Evolutionary conservation across 306 rosid species (phyloP), one percentile per base, ranked within the genome.

Genomic region (Lotus japonicus): DNA sequence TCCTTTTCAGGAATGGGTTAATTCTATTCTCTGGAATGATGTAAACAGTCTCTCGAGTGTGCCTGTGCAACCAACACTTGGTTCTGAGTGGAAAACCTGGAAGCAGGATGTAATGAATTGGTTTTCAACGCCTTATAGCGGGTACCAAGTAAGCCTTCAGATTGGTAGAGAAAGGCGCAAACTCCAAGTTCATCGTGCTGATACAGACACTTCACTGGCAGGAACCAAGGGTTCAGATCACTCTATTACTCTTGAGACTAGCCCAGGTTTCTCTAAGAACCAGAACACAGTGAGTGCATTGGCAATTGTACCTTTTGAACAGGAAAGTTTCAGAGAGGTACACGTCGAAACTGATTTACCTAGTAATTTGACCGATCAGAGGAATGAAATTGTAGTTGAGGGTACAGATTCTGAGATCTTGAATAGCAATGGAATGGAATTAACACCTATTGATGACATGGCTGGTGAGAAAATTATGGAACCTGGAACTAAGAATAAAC

Each of bases 121-220:
- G 91, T 92, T 86, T 86, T 83, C 87, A 10, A 68, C 66, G n/a
- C 75, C 77, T 77, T 81, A 87, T 71, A 66, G 71, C 54, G 65
- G 75, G n/a, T 65, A 76, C 82, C 79, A 75, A 77, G 58, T 78
- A 64, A 79, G 80, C 80, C 81, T 77, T 68, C 92, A 85, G 72
- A 68, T 69, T 53, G 69, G 84, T 74, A 65, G 84, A 68, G 87
- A 81, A 80, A 82, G 92, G 79, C 89, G 91, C 11, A 92, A 89
- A 83, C 96, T 92, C 52, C 86, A 87, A 78, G 82, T 92, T 78
- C 96, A 91, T 45, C 96, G 98, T 45, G 85, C 95, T 5, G 87
- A 85, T 39, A 51, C 84, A 52, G 86, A 86, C 70, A 65, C 83
- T 82, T 76, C 80, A 60, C 83, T 76, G 74, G 55, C 78, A 60